These are phyloP conservation scores for Musa balbisiana DNA, from an alignment of 202 grass and related monocot genomes.

Conservation along the genomic window DNA sequence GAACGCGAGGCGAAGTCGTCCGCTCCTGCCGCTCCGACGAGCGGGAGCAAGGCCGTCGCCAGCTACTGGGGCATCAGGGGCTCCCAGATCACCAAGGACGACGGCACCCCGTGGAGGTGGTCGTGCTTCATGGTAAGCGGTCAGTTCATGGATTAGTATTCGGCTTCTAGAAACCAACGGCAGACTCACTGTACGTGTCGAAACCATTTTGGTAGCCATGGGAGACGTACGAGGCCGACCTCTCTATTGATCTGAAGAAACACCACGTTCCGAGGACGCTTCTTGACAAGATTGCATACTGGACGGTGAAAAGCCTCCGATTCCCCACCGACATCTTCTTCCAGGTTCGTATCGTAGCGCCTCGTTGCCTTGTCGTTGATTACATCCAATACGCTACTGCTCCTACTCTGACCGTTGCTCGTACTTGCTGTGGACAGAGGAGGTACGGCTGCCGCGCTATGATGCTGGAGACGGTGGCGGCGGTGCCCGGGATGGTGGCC, in stretches of 20 bases:
- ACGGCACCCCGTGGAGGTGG: slow-evolving; percentile 81
- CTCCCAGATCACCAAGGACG: slow-evolving; percentile 44
- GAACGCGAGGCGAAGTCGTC: slow-evolving; percentile 23
- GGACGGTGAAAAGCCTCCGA: slow-evolving; percentile 67
- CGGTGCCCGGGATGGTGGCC: slow-evolving; percentile 85
- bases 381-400: neutral
- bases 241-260: slow-evolving; percentile 64
- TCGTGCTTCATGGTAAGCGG: slow-evolving; percentile 67
- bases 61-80: slow-evolving; percentile 71
- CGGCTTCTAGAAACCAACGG: too few relatives aligned
- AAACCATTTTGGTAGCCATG: slow-evolving; percentile 43
- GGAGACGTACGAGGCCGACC: slow-evolving; percentile 66
- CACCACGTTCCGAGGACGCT: slow-evolving; percentile 63
- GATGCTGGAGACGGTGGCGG: slow-evolving; percentile 93
- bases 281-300: slow-evolving; percentile 72
- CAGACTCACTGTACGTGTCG: neutral
- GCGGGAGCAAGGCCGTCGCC: slow-evolving; percentile 22
- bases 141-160: neutral
- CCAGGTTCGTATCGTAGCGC: slow-evolving; percentile 35
- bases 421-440: slow-evolving; percentile 28
- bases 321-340: slow-evolving; percentile 88
- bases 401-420: neutral
- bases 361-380: neutral
- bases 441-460: slow-evolving; percentile 78
- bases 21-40: slow-evolving; percentile 9